These are phyloP conservation scores for Juncus effusus DNA, from an alignment of 176 grass and related monocot species.

Conservation along the genomic window DNA sequence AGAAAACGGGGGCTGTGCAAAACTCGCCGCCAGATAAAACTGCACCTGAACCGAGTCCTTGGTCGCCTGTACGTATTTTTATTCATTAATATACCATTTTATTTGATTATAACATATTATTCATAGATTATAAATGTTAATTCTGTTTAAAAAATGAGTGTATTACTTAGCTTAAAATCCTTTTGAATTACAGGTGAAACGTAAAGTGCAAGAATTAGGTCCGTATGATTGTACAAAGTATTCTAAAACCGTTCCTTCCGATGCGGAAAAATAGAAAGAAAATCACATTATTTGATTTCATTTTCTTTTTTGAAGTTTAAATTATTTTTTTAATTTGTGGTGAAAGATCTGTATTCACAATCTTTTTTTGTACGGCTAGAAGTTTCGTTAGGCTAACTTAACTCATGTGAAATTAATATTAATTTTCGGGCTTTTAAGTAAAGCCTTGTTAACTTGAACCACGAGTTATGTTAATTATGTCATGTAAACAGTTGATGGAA, in stretches of 20 bases:
- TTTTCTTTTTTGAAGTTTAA: background rate
- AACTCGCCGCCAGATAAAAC: constrained; percentile 77
- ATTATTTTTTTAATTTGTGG: background rate
- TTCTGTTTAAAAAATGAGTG: background rate
- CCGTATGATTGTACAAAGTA: constrained; percentile 71
- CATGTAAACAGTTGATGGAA: constrained; percentile 16
- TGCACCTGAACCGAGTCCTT: constrained; percentile 57
- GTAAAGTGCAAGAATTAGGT: constrained; percentile 58
- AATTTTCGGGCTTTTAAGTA: constrained; percentile 1
- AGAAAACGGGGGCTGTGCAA: constrained; percentile 73
- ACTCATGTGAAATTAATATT: background rate
- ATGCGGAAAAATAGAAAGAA: constrained; percentile 4
- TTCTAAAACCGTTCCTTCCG: constrained; percentile 38
- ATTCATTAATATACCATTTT: constrained; percentile 7
- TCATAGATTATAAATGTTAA: background rate
- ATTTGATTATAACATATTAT: constrained; percentile 4
- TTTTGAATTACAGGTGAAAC: constrained; percentile 50
- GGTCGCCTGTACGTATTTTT: constrained; percentile 69
- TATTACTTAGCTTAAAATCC: constrained; percentile 4
- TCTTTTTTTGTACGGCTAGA: background rate
- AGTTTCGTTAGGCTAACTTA: constrained; percentile 19
- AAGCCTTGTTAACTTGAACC: background rate
- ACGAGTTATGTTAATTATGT: constrained; percentile 2
- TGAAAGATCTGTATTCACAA: constrained; percentile 5
- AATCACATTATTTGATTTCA: background rate